phyloP scores from a whole-genome alignment of 2,329 filamentous ascomycete genomes.

The Aureobasidium sp. region DNA sequence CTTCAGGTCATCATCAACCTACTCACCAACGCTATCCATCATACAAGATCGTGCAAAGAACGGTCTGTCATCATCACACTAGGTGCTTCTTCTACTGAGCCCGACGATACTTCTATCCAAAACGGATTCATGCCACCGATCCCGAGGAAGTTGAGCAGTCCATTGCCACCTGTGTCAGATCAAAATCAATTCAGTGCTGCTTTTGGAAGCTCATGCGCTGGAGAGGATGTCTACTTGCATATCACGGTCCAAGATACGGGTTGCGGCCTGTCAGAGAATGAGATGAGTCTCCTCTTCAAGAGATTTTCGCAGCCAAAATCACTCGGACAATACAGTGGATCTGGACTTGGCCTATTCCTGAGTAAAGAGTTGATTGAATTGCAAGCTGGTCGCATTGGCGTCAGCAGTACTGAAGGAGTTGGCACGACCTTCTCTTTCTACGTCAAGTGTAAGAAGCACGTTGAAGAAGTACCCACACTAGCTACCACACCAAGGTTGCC shows the following conservation, averaged over 20 bases:
- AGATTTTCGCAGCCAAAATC: constrained; percentile 60
- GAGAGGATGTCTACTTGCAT: constrained; percentile 11
- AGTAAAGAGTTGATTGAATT: constrained; percentile 57
- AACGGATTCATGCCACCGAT: not conserved
- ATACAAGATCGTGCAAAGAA: constrained; percentile 10
- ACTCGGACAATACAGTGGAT: constrained; percentile 59
- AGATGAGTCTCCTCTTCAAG: constrained; percentile 48
- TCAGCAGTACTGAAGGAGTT: constrained; percentile 46
- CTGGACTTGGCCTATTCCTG: constrained; percentile 59
- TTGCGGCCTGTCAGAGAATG: constrained; percentile 28
- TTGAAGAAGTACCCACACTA: not conserved
- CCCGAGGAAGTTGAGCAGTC: not conserved
- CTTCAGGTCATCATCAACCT: constrained; percentile 25
- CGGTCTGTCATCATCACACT: constrained; percentile 7
- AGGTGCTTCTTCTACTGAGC: not conserved
- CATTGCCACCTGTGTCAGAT: not conserved
- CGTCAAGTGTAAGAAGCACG: constrained; percentile 46
- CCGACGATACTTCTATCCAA: not conserved
- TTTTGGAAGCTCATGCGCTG: not conserved
- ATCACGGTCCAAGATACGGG: constrained; percentile 14
- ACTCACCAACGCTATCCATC: constrained; percentile 21
- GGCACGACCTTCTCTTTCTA: constrained; percentile 60
- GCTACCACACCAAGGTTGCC: not conserved
- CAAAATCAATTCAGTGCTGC: not conserved
- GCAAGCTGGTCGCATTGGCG: constrained; percentile 59